Evolutionary conservation across 1,284 basidiomycete genomes (phyloP).

Genomic region (Malassezia psittaci): DNA sequence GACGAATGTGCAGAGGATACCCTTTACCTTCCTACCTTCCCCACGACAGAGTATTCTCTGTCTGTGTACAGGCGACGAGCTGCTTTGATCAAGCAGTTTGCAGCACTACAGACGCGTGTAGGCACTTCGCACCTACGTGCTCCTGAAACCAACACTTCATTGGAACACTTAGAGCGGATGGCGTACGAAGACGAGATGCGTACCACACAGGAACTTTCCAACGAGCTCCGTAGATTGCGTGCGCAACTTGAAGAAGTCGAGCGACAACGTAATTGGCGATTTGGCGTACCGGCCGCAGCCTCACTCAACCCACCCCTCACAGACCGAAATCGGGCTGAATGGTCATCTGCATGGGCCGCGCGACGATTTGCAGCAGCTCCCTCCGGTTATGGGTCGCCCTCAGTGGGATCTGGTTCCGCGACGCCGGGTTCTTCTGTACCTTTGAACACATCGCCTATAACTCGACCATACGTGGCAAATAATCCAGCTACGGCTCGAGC

Average conservation of each 20-base stretch:
- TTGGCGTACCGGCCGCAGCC: not conserved
- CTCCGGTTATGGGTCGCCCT: not conserved
- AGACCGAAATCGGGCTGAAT: not conserved
- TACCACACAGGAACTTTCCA: conserved; percentile 23
- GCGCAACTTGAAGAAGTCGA: conserved; percentile 30
- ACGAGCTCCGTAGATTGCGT: conserved; percentile 26
- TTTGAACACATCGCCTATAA: not conserved
- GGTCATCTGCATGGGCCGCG: not conserved
- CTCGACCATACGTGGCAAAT: not conserved
- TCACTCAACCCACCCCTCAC: not conserved
- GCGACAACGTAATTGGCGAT: conserved; percentile 13
- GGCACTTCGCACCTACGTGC: conserved; percentile 23
- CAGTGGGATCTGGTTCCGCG: not conserved
- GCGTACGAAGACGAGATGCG: conserved; percentile 33
- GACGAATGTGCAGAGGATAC: conserved; percentile 5
- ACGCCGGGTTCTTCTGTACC: not conserved
- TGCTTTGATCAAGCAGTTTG: conserved; percentile 19
- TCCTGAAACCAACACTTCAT: conserved; percentile 19
- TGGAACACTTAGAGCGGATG: conserved; percentile 33
- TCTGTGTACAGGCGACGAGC: conserved; percentile 24
- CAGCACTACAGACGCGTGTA: conserved; percentile 19
- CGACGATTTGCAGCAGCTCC: conserved; percentile 1
- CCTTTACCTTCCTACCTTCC: conserved; percentile 25
- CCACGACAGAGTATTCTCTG: conserved; percentile 19
- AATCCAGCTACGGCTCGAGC: not conserved